These are phyloP conservation scores for Ramaria sp. DNA, from an alignment of 768 basidiomycete species.

Conservation along the genomic window DNA sequence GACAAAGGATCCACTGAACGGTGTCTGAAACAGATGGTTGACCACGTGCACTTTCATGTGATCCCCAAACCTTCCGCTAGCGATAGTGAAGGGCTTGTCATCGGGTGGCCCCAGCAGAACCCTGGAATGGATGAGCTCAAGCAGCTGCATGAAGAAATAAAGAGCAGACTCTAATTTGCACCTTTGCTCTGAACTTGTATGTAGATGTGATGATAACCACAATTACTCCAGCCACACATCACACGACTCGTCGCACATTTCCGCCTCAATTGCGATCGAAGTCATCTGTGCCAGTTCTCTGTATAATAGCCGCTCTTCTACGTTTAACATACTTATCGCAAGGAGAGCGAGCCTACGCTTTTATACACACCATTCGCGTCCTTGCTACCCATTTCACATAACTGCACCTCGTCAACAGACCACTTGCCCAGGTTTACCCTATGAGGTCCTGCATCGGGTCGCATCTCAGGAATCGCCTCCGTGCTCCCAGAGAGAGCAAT, in stretches of 20 bases:
- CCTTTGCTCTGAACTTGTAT: too few species aligned
- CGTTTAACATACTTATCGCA: too few species aligned
- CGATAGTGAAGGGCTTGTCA: constrained; percentile 61
- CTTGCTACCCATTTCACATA: constrained; percentile 64
- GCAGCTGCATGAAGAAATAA: constrained; percentile 1
- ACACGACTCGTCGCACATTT: too few species aligned
- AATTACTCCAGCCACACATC: too few species aligned
- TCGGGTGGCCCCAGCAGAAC: constrained; percentile 66
- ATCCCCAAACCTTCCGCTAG: constrained; percentile 74
- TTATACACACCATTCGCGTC: constrained; percentile 49
- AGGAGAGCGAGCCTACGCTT: not conserved
- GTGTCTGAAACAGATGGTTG: constrained; percentile 40
- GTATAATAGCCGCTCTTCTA: too few species aligned
- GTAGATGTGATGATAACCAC: too few species aligned
- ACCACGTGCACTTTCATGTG: constrained; percentile 89
- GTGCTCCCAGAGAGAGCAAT: not conserved
- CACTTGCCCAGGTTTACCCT: constrained; percentile 42
- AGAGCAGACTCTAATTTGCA: not conserved
- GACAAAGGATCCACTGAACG: not conserved
- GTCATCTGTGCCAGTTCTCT: too few species aligned
- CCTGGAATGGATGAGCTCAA: not conserved
- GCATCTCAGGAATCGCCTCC: not conserved
- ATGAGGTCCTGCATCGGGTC: constrained; percentile 12
- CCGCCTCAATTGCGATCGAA: too few species aligned
- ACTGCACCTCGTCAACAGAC: constrained; percentile 43